These are phyloP conservation scores for Trichoderma sp. DNA, from an alignment of 2,329 filamentous ascomycete species.

Conservation along the genomic window DNA sequence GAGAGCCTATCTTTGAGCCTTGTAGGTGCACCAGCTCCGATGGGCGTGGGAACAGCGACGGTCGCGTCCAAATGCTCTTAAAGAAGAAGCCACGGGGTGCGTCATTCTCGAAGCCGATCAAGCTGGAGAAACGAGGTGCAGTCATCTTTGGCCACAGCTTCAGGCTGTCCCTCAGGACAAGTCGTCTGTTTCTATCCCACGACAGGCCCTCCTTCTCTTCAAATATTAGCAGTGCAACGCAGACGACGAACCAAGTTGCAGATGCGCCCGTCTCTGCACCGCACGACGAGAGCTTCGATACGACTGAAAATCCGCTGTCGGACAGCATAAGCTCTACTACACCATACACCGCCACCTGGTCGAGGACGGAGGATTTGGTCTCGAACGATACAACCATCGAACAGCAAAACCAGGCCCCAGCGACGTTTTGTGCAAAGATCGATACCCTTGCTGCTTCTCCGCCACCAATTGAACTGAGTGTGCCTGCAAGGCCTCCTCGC, in stretches of 20 bases:
- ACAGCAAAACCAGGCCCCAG: not conserved
- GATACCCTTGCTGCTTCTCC: not conserved
- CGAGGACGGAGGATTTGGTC: not conserved
- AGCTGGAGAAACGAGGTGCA: not conserved
- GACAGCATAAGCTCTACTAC: not conserved
- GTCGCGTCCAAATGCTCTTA: not conserved
- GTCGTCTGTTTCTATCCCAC: no score
- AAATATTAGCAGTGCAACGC: not conserved
- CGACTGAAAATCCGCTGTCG: not conserved
- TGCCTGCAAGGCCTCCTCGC: no score
- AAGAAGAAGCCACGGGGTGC: not conserved
- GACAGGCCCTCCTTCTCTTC: no score
- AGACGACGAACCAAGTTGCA: not conserved
- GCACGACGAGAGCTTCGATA: not conserved
- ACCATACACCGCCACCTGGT: not conserved
- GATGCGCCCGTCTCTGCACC: no score
- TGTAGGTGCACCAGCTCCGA: not conserved
- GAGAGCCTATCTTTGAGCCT: not conserved
- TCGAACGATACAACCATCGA: not conserved
- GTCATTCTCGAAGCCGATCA: not conserved
- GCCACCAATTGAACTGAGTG: no score
- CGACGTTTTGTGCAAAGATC: not conserved
- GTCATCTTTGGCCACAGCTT: not conserved
- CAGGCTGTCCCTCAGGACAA: no score
- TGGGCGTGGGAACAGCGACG: not conserved